A percentile compares a stretch with the other conserved stretches of the same genome.
phyloP scores from a whole-genome alignment of 768 basidiomycete species.

The Lentinula detonsa region DNA sequence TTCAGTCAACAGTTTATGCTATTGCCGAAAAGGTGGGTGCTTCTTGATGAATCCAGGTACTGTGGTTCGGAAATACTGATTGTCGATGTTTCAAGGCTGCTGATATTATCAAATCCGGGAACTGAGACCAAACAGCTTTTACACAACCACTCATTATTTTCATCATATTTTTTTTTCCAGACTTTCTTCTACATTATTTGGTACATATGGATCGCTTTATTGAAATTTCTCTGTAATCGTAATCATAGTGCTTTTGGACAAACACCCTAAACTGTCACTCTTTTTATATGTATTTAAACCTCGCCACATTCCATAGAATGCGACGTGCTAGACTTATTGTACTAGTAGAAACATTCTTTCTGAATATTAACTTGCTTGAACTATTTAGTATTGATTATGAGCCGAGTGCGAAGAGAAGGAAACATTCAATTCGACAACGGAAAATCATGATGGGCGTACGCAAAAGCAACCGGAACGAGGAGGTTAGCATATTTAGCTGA shows the following conservation, averaged over 20 bases:
- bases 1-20: slow-evolving; percentile 7
- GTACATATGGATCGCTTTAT: background rate
- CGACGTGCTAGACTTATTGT: background rate
- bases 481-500: too few species aligned
- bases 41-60: background rate
- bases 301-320: background rate
- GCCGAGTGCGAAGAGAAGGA: too few species aligned
- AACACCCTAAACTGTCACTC: background rate
- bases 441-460: too few species aligned
- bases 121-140: background rate
- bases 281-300: background rate
- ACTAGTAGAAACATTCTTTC: background rate
- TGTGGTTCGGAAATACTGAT: background rate
- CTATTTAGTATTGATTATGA: too few species aligned
- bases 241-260: background rate
- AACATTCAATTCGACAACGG: too few species aligned
- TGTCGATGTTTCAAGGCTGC: background rate
- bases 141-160: background rate
- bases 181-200: background rate
- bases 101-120: background rate
- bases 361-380: background rate
- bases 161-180: background rate
- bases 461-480: too few species aligned
- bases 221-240: background rate
- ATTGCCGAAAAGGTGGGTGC: slow-evolving; percentile 3